A percentile compares a stretch with the other conserved stretches of the same genome.
These are phyloP conservation scores for Linum usitatissimum DNA, from an alignment of 345 rosid genomes.

Conservation along the genomic window DNA sequence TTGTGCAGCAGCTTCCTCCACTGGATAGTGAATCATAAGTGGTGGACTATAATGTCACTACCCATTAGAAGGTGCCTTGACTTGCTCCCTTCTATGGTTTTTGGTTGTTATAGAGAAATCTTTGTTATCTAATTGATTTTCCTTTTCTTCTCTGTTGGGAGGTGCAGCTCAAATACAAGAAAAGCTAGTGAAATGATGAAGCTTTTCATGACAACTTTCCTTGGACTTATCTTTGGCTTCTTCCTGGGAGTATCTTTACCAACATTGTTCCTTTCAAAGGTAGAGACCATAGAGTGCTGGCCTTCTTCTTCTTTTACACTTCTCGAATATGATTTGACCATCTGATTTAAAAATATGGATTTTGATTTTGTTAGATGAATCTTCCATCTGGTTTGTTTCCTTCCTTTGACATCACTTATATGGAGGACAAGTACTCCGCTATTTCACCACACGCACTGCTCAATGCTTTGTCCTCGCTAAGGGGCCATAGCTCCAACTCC, in stretches of 20 bases:
- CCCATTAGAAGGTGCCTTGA: not conserved
- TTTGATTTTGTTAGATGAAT: conserved; percentile 44
- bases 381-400: conserved; percentile 46
- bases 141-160: conserved; percentile 27
- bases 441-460: conserved; percentile 33
- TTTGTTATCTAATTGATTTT: too few species aligned
- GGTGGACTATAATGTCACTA: not conserved
- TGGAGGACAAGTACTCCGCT: conserved; percentile 32
- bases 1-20: not conserved
- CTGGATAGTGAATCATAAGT: not conserved
- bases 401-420: conserved; percentile 28
- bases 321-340: conserved; percentile 1
- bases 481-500: conserved; percentile 23
- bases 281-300: conserved; percentile 3
- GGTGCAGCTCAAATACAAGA: conserved; percentile 22
- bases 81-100: not conserved
- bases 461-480: conserved; percentile 41
- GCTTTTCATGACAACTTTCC: conserved; percentile 55
- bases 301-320: too few species aligned
- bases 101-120: not conserved
- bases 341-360: not conserved
- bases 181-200: conserved; percentile 61
- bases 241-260: conserved; percentile 76
- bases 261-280: conserved; percentile 66
- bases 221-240: conserved; percentile 68